These are phyloP conservation scores for Aschersonia sp. DNA, from an alignment of 2,329 filamentous ascomycete species.

Conservation along the genomic window DNA sequence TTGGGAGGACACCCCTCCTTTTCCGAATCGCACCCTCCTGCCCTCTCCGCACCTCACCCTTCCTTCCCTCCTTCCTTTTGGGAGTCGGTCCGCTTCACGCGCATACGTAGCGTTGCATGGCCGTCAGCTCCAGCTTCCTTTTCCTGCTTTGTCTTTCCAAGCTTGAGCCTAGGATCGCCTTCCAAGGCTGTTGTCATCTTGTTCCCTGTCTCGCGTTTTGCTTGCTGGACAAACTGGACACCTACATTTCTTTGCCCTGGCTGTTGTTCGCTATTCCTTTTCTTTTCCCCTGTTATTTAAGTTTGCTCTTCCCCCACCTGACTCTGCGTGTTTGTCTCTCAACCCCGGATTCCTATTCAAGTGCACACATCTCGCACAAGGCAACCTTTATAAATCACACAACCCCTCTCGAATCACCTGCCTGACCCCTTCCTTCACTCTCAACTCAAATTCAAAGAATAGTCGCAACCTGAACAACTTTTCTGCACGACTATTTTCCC, in stretches of 20 bases:
- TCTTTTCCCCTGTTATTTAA: constrained; percentile 1
- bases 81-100: background rate
- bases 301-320: constrained; percentile 1
- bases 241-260: background rate
- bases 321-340: background rate
- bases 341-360: background rate
- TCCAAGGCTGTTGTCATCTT: background rate
- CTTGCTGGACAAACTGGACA: background rate
- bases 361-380: background rate
- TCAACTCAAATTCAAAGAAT: too few relatives aligned
- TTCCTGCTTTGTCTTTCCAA: background rate
- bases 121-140: constrained; percentile 6
- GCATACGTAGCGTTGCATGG: constrained; percentile 1
- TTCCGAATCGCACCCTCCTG: background rate
- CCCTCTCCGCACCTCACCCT: background rate
- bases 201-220: constrained; percentile 3
- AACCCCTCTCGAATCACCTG: background rate
- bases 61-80: background rate
- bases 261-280: constrained; percentile 1
- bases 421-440: too few relatives aligned
- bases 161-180: background rate
- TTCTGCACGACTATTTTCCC: too few relatives aligned
- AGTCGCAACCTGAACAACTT: too few relatives aligned
- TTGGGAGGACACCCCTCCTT: background rate
- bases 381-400: background rate